Percentiles rank a stretch among this genome's conserved stretches.
phyloP scores from a whole-genome alignment of 257 asterid species.

The Linderniella brevidens region DNA sequence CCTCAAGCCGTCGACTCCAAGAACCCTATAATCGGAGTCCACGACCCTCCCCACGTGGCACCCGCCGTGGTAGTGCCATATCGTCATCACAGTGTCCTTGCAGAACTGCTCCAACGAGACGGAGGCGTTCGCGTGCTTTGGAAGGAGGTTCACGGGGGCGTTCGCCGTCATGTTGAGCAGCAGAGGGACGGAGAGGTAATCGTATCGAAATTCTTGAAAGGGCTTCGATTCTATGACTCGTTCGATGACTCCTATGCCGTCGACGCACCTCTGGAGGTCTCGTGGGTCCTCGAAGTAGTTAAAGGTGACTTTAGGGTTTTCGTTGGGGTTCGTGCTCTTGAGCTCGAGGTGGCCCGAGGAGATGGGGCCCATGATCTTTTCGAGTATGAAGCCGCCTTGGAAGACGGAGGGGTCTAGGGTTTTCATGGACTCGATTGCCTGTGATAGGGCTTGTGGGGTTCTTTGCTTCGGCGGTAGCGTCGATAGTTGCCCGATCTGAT shows the following conservation, averaged over 20 bases:
- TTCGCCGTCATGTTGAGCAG: constrained; percentile 66
- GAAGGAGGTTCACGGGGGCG: constrained; percentile 48
- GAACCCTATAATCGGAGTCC: constrained; percentile 35
- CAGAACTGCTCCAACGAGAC: constrained; percentile 68
- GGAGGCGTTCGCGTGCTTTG: constrained; percentile 38
- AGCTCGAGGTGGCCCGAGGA: constrained; percentile 56
- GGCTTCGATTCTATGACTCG: constrained; percentile 45
- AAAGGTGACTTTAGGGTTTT: constrained; percentile 63
- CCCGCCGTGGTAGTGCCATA: constrained; percentile 94
- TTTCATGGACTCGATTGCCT: constrained; percentile 39
- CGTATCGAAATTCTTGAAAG: constrained; percentile 31
- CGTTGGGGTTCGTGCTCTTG: constrained; percentile 27
- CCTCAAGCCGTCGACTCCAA: constrained; percentile 41
- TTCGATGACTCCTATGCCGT: constrained; percentile 49
- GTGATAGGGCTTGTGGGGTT: constrained; percentile 44
- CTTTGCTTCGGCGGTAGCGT: constrained; percentile 79
- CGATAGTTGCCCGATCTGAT: constrained; percentile 76
- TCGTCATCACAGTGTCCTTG: constrained; percentile 77
- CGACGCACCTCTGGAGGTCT: constrained; percentile 50
- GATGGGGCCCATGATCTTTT: constrained; percentile 56
- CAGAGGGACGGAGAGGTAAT: constrained; percentile 18
- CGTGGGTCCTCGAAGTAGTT: constrained; percentile 54
- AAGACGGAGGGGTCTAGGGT: constrained; percentile 26
- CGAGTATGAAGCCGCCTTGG: constrained; percentile 69
- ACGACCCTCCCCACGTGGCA: constrained; percentile 59